Evolutionary conservation across 345 rosid genomes (phyloP).

Genomic region (Bruguiera parviflora): DNA sequence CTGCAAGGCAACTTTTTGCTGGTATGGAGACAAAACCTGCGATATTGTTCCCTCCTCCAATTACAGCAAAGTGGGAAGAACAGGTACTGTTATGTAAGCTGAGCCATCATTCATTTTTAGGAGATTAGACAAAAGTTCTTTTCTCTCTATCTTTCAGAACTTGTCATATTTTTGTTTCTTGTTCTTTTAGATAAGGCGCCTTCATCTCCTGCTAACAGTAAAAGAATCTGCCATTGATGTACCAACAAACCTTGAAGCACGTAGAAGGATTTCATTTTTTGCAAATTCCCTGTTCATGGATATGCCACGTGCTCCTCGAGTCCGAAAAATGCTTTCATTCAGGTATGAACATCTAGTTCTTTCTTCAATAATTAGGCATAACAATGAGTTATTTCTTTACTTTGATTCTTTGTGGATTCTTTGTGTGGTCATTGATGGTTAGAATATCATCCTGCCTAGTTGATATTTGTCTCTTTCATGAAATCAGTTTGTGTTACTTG

Average conservation of each 20-base stretch:
- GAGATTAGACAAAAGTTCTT: background rate
- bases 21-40: slow-evolving; percentile 89
- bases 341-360: slow-evolving; percentile 38
- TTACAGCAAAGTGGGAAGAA: slow-evolving; percentile 87
- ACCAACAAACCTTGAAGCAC: slow-evolving; percentile 95
- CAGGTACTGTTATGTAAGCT: slow-evolving; percentile 46
- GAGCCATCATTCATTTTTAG: slow-evolving; percentile 9
- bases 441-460: background rate
- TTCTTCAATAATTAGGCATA: slow-evolving; percentile 10
- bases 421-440: slow-evolving; percentile 12
- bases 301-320: slow-evolving; percentile 92
- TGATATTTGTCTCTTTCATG: background rate
- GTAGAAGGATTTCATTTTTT: slow-evolving; percentile 90
- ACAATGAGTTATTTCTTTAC: background rate
- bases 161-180: slow-evolving; percentile 15
- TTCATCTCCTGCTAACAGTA: slow-evolving; percentile 84
- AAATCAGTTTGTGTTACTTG: slow-evolving; percentile 3
- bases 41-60: slow-evolving; percentile 69
- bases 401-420: slow-evolving; percentile 6
- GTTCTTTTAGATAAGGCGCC: slow-evolving; percentile 70
- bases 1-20: slow-evolving; percentile 91
- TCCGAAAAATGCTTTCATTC: slow-evolving; percentile 93
- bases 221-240: slow-evolving; percentile 88
- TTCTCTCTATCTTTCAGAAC: background rate
- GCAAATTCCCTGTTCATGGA: slow-evolving; percentile 94